Conservation (phyloP, 2,329 filamentous ascomycete species). For the Exophiala oligosperma region DNA sequence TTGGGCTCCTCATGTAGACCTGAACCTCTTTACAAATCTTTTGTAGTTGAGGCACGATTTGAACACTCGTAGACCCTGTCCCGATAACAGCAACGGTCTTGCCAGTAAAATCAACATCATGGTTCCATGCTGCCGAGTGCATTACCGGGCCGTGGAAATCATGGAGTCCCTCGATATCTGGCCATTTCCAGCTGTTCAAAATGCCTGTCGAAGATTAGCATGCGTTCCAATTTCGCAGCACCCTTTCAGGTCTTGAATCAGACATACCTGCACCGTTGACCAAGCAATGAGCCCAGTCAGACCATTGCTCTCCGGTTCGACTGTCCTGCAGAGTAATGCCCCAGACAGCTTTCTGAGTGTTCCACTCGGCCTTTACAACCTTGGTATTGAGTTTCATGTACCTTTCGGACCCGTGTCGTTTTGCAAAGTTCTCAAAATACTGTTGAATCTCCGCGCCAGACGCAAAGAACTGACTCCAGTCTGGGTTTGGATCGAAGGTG, state of each 20-base stretch:
- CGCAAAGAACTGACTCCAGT: constrained; percentile 26
- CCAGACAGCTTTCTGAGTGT: constrained; percentile 39
- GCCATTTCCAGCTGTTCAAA: constrained; percentile 39
- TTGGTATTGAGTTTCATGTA: constrained; percentile 39
- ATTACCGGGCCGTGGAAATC: constrained; percentile 36
- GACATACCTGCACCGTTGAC: constrained; percentile 37
- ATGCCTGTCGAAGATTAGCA: constrained; percentile 9
- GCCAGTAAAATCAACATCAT: constrained; percentile 9
- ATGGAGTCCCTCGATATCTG: constrained; percentile 36
- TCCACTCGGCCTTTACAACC: constrained; percentile 35
- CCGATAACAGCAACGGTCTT: too few relatives aligned
- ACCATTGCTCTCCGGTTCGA: background rate
- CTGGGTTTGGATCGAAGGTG: constrained; percentile 19
- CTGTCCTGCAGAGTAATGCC: constrained; percentile 29
- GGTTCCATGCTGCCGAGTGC: constrained; percentile 35
- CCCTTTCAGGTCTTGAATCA: too few relatives aligned
- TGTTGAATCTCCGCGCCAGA: constrained; percentile 28
- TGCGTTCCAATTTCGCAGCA: too few relatives aligned
- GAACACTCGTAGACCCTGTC: too few relatives aligned
- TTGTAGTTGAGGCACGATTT: too few relatives aligned
- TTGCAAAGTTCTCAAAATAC: constrained; percentile 29
- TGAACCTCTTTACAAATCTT: too few relatives aligned
- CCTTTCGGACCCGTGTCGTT: constrained; percentile 22
- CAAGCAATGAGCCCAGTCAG: background rate
- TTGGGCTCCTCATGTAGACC: too few relatives aligned